These are phyloP conservation scores for Xylogone sp. DNA, from an alignment of 2,329 filamentous ascomycete genomes.

Conservation along the genomic window DNA sequence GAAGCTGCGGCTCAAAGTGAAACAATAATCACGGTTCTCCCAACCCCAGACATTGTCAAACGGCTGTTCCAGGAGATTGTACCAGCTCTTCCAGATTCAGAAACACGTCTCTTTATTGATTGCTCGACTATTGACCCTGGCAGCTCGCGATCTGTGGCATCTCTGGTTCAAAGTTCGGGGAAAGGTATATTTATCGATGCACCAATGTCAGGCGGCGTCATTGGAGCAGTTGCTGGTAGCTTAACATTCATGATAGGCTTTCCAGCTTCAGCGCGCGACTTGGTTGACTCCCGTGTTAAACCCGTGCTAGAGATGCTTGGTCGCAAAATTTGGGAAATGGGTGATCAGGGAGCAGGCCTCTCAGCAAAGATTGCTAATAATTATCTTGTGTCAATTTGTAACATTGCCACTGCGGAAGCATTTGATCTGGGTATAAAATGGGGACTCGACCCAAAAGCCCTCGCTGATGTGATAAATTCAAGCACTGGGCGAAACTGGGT, in stretches of 20 bases:
- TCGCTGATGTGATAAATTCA: slow-evolving; percentile 53
- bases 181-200: slow-evolving; percentile 39
- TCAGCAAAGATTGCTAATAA: slow-evolving; percentile 93
- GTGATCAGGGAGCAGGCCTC: slow-evolving; percentile 68
- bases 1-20: too few relatives aligned
- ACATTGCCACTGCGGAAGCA: slow-evolving; percentile 65
- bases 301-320: slow-evolving; percentile 75
- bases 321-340: slow-evolving; percentile 76
- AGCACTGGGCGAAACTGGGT: neutral
- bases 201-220: slow-evolving; percentile 90
- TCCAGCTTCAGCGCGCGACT: slow-evolving; percentile 49
- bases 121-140: neutral
- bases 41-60: neutral
- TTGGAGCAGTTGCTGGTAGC: slow-evolving; percentile 78
- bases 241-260: slow-evolving; percentile 93
- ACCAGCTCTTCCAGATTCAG: neutral
- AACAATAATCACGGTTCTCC: neutral
- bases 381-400: slow-evolving; percentile 86
- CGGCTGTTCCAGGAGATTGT: neutral
- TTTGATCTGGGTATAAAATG: slow-evolving; percentile 62
- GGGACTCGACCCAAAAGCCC: slow-evolving; percentile 53
- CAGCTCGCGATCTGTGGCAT: neutral
- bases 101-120: neutral
- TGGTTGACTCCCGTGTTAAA: slow-evolving; percentile 60
- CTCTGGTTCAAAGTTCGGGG: neutral